Conservation (phyloP, 306 rosid genomes). For the Prinsepia uniflora region DNA sequence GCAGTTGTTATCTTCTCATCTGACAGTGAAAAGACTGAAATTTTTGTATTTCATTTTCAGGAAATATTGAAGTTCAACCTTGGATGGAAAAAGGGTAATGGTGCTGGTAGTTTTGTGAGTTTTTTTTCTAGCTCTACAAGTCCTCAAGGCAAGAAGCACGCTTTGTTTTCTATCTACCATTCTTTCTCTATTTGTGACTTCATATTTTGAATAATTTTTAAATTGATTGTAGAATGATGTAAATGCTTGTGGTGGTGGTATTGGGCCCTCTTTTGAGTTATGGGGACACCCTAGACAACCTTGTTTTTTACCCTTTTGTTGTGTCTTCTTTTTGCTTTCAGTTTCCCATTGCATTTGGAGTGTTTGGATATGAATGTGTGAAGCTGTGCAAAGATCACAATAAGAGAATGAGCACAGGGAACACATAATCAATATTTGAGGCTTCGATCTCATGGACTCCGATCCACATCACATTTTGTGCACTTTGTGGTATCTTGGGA, state of each 20-base stretch:
- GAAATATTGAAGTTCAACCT: constrained; percentile 62
- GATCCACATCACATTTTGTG: constrained; percentile 58
- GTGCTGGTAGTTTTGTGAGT: constrained; percentile 53
- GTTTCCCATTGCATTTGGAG: constrained; percentile 64
- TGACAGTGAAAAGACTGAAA: no score
- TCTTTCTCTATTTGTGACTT: constrained; percentile 1
- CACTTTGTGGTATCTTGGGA: constrained; percentile 73
- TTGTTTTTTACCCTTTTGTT: not conserved
- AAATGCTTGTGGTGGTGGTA: constrained; percentile 60
- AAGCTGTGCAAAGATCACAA: constrained; percentile 61
- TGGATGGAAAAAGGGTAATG: constrained; percentile 56
- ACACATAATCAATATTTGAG: constrained; percentile 54
- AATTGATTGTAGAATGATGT: constrained; percentile 51
- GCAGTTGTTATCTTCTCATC: not conserved
- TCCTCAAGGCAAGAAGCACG: constrained; percentile 52
- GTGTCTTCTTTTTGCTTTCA: constrained; percentile 19
- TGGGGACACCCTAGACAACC: not conserved
- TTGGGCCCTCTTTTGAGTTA: constrained; percentile 55
- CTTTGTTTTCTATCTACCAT: constrained; percentile 10
- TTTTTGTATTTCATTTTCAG: constrained; percentile 27
- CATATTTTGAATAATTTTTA: not conserved
- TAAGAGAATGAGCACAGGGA: constrained; percentile 60
- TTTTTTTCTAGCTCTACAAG: constrained; percentile 61
- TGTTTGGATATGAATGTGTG: constrained; percentile 73
- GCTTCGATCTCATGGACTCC: constrained; percentile 85